Base-by-base conservation (phyloP, 2,329 filamentous ascomycete species). In the Emergomyces pasteurianus region DNA sequence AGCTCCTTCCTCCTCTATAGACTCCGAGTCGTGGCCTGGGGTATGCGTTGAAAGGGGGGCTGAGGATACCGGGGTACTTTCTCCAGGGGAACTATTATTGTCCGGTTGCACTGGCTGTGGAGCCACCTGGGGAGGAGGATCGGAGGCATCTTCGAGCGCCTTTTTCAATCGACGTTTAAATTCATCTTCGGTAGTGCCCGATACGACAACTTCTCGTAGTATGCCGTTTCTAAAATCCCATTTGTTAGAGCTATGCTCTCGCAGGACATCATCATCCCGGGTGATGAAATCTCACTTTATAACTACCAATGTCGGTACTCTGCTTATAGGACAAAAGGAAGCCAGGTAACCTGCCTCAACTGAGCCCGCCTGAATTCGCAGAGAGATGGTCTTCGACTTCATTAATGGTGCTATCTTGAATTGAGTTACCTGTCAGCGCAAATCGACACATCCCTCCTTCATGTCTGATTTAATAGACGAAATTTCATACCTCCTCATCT, bases 301-400 rank as follows among this genome's bases (percentile, higher is more conserved):
- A 23, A 95, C 78, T 18, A 96, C 81, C 9, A 96, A 75, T 1
- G 88, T 88, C 0, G 92, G 92, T n/a, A 85, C 84, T 65, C 84
- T 84, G 0, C 84, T 82, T n/a, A 96, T 78, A 0, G 90, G 89
- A 68, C 90, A 95, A 68, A 96, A 89, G 53, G 89, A 89, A 10
- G 86, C 83, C 16, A 97, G 79, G 68, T 90, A 95, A 6, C 83
- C 85, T 10, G 90, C 90, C 77, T 96, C 91, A 65, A 88, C 83
- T 1, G 88, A 91, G 26, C 86, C 89, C 21, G 86, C 84, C 40
- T 80, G 74, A 26, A 96, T 79, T 58, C 86, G 83, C 26, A 96
- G 78, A 8, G 87, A 76, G 23, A 96, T 79, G 2, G 89, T 83
- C 68, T 86, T 83, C 42, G 80, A 77, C 31, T 78, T 74, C 61